Percentiles rank a stretch among this genome's conserved stretches.
These are phyloP conservation scores for Papiliotrema flavescens DNA, from an alignment of 1,284 basidiomycete species.

Conservation along the genomic window DNA sequence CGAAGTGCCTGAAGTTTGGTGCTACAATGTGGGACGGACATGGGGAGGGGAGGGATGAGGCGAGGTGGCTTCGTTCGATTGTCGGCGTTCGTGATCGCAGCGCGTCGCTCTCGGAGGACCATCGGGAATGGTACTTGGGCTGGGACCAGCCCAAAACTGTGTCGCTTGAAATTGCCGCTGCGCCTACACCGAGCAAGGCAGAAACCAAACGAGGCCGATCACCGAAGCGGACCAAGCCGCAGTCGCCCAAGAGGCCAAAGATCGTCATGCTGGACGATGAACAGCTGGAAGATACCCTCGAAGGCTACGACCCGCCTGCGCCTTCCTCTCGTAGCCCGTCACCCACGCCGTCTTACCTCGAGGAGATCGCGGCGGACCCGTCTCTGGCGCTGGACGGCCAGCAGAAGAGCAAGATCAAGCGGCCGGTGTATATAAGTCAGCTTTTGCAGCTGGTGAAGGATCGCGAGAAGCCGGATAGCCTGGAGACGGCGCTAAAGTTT, in stretches of 20 bases:
- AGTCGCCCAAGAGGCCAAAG: slow-evolving; percentile 19
- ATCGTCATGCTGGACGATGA: slow-evolving; percentile 35
- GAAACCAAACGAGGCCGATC: not conserved
- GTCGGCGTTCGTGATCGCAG: slow-evolving; percentile 57
- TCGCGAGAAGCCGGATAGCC: slow-evolving; percentile 64
- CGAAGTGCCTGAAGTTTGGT: slow-evolving; percentile 70
- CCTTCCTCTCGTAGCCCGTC: slow-evolving; percentile 70
- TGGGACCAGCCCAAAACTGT: slow-evolving; percentile 18
- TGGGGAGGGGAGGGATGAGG: slow-evolving; percentile 66
- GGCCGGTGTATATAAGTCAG: slow-evolving; percentile 79
- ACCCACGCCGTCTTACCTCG: slow-evolving; percentile 72
- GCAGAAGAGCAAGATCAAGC: slow-evolving; percentile 59
- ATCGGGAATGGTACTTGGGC: slow-evolving; percentile 30
- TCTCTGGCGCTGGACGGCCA: slow-evolving; percentile 54
- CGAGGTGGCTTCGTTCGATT: slow-evolving; percentile 57
- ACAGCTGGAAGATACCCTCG: slow-evolving; percentile 71
- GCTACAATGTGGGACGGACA: slow-evolving; percentile 71
- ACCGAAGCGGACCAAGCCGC: slow-evolving; percentile 5
- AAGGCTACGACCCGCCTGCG: slow-evolving; percentile 63
- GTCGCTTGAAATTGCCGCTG: not conserved
- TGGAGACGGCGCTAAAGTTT: slow-evolving; percentile 70
- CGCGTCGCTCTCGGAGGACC: slow-evolving; percentile 35
- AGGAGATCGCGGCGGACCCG: slow-evolving; percentile 79
- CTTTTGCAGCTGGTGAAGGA: slow-evolving; percentile 68
- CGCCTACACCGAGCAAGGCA: not conserved